These are phyloP conservation scores for Metschnikowia anglica DNA, from an alignment of 805 yeast genomes.

Conservation along the genomic window DNA sequence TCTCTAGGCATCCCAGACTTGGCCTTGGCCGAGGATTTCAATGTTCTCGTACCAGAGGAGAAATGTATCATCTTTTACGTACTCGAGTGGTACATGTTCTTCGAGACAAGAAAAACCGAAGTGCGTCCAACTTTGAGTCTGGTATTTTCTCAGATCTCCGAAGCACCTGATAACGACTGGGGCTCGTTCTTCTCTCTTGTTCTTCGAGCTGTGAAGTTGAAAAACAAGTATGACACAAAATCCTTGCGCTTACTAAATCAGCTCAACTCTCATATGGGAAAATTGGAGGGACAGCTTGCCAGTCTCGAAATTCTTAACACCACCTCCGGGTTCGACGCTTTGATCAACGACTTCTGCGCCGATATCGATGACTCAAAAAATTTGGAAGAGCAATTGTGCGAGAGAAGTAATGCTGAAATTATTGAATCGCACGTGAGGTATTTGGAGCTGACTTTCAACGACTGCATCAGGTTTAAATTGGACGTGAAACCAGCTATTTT, in stretches of 20 bases:
- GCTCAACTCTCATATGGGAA: slow-evolving; percentile 16
- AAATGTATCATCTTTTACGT: slow-evolving; percentile 57
- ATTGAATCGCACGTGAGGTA: background rate
- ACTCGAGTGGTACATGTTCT: slow-evolving; percentile 54
- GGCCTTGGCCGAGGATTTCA: slow-evolving; percentile 55
- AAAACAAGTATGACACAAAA: slow-evolving; percentile 33
- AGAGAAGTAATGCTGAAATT: background rate
- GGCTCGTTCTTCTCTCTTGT: slow-evolving; percentile 11
- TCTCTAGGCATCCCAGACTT: slow-evolving; percentile 50
- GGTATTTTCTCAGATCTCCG: background rate
- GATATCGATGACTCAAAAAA: background rate
- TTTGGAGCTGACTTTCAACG: slow-evolving; percentile 3
- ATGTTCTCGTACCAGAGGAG: slow-evolving; percentile 54
- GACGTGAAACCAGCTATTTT: slow-evolving; percentile 10
- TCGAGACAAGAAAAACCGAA: slow-evolving; percentile 22
- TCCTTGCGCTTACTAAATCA: slow-evolving; percentile 31
- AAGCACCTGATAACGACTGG: slow-evolving; percentile 1
- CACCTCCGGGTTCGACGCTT: background rate
- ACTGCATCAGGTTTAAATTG: slow-evolving; percentile 7
- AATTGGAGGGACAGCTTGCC: slow-evolving; percentile 5
- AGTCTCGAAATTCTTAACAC: background rate
- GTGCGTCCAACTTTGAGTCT: background rate
- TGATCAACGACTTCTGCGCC: slow-evolving; percentile 7
- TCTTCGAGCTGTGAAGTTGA: slow-evolving; percentile 20
- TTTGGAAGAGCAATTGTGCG: slow-evolving; percentile 1